Percentiles rank a stretch among this genome's conserved stretches.
Conservation (phyloP, 768 basidiomycete genomes). For the Tricholoma hemisulphureum region DNA sequence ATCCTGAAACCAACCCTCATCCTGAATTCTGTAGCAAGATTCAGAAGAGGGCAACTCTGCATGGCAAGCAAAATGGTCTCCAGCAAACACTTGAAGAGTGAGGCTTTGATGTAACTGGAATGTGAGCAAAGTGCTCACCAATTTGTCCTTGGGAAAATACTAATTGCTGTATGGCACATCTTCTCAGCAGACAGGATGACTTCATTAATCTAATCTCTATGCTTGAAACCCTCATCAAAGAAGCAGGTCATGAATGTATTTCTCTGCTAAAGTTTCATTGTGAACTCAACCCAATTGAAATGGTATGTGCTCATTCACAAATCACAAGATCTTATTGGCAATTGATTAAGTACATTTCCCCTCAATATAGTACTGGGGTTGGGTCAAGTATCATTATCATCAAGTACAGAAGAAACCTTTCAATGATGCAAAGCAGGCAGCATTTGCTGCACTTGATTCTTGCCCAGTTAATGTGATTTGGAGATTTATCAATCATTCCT, state of each 20-base stretch:
- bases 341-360: too few species aligned
- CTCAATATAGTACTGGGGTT: too few species aligned
- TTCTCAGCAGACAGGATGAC: too few species aligned
- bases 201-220: constrained; percentile 34
- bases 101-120: constrained; percentile 18
- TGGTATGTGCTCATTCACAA: constrained; percentile 33
- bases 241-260: constrained; percentile 25
- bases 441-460: too few species aligned
- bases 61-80: constrained; percentile 38
- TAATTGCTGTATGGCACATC: constrained; percentile 38
- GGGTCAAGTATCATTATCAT: too few species aligned
- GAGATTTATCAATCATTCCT: too few species aligned
- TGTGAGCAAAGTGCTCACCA: constrained; percentile 36
- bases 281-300: constrained; percentile 49
- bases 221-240: constrained; percentile 31
- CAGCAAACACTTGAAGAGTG: too few species aligned
- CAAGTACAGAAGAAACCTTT: too few species aligned
- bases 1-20: constrained; percentile 28
- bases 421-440: too few species aligned
- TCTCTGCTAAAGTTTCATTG: too few species aligned
- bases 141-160: constrained; percentile 35
- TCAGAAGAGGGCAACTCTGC: constrained; percentile 36
- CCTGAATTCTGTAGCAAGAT: constrained; percentile 19
- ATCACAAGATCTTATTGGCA: too few species aligned
- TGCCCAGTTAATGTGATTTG: constrained; percentile 15